These are phyloP conservation scores for Quercus suber DNA, from an alignment of 306 rosid species.

Conservation along the genomic window DNA sequence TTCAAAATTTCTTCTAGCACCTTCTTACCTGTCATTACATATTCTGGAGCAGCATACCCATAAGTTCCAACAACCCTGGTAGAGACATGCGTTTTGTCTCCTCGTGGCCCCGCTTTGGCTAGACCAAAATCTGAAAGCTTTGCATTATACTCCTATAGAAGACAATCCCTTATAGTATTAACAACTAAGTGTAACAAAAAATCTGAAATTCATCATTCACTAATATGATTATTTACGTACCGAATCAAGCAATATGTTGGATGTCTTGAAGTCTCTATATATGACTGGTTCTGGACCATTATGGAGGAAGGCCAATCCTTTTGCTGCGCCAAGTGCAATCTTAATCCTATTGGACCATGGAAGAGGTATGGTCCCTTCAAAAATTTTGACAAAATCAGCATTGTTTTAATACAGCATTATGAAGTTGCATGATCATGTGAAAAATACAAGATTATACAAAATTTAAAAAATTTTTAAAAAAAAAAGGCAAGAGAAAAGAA, in stretches of 20 bases:
- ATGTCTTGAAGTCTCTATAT: constrained; percentile 96
- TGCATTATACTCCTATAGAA: constrained; percentile 79
- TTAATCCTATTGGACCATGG: constrained; percentile 93
- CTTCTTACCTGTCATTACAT: constrained; percentile 89
- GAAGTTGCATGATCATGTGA: not conserved
- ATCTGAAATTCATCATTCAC: not conserved
- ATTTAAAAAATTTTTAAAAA: too few relatives aligned
- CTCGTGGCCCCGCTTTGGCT: constrained; percentile 97
- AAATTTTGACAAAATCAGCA: constrained; percentile 33
- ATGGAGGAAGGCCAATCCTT: constrained; percentile 94
- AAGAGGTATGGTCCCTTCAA: constrained; percentile 94
- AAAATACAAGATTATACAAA: constrained; percentile 8
- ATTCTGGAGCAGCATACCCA: constrained; percentile 97
- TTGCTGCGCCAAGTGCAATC: constrained; percentile 96
- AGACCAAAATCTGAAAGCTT: constrained; percentile 99
- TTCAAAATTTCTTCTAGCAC: constrained; percentile 13
- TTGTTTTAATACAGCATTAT: not conserved
- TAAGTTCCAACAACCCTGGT: constrained; percentile 96
- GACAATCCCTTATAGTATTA: constrained; percentile 21
- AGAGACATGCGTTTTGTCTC: constrained; percentile 97
- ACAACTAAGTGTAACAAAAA: not conserved
- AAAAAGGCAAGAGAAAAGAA: not conserved
- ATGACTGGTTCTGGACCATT: constrained; percentile 91
- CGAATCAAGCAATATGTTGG: constrained; percentile 92
- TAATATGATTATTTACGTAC: constrained; percentile 38